These are phyloP conservation scores for Fomitiporia mediterranea DNA, from an alignment of 1,284 basidiomycete genomes.

Conservation along the genomic window DNA sequence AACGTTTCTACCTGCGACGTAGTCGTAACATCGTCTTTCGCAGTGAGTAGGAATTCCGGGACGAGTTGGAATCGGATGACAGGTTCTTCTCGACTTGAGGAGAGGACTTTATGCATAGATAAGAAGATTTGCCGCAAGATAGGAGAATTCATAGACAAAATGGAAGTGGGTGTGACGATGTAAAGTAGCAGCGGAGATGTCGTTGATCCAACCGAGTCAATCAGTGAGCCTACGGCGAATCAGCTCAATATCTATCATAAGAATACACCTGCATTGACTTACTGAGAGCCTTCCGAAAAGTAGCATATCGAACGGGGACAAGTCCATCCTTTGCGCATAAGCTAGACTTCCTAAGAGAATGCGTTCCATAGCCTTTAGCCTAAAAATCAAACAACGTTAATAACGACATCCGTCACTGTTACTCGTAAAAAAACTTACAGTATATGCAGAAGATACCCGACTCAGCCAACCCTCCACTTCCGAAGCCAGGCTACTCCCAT, in stretches of 20 bases:
- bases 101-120: constrained; percentile 49
- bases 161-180: constrained; percentile 53
- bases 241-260: too few relatives aligned
- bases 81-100: constrained; percentile 34
- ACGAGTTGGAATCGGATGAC: constrained; percentile 63
- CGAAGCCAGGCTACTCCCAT: constrained; percentile 41
- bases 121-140: constrained; percentile 61
- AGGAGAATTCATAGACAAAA: constrained; percentile 55
- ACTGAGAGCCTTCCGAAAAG: constrained; percentile 62
- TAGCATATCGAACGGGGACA: constrained; percentile 56
- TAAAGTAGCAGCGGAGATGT: constrained; percentile 55
- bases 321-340: constrained; percentile 49
- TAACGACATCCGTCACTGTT: neutral
- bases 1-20: constrained; percentile 38
- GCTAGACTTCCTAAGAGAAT: constrained; percentile 45
- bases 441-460: constrained; percentile 48
- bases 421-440: constrained; percentile 40
- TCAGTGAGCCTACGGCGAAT: constrained; percentile 52
- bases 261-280: too few relatives aligned
- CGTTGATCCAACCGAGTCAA: constrained; percentile 39
- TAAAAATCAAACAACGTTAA: constrained; percentile 29
- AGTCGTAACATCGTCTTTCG: constrained; percentile 37
- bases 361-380: constrained; percentile 57
- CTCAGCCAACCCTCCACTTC: constrained; percentile 56
- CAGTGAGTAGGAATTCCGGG: constrained; percentile 53